Evolutionary conservation across 306 rosid species (phyloP).

Genomic region (Comarum palustre): DNA sequence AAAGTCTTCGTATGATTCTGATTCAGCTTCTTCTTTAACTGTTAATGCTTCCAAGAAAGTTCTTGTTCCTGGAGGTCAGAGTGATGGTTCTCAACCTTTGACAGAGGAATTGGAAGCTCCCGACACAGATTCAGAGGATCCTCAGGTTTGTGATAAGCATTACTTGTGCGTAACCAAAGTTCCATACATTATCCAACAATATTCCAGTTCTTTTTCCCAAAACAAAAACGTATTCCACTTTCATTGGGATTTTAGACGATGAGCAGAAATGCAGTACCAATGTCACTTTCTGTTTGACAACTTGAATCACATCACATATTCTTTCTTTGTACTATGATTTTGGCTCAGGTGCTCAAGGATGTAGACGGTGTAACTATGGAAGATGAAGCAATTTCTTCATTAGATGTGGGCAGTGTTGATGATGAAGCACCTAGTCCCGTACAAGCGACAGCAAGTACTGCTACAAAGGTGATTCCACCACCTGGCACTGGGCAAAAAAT

Average conservation of each 20-base stretch:
- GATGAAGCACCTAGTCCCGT: slow-evolving; percentile 34
- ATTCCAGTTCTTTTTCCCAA: not conserved
- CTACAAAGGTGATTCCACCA: slow-evolving; percentile 48
- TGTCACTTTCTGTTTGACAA: not conserved
- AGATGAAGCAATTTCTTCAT: slow-evolving; percentile 31
- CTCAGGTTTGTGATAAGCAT: slow-evolving; percentile 47
- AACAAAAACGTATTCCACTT: not conserved
- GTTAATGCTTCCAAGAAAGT: slow-evolving; percentile 67
- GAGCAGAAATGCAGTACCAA: slow-evolving; percentile 5
- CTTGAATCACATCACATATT: slow-evolving; percentile 12
- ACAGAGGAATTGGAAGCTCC: slow-evolving; percentile 54
- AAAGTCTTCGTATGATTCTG: slow-evolving; percentile 63
- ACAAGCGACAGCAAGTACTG: slow-evolving; percentile 26
- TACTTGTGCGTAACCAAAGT: not conserved
- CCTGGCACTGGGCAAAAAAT: slow-evolving; percentile 80
- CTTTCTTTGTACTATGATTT: slow-evolving; percentile 20
- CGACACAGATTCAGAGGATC: slow-evolving; percentile 43
- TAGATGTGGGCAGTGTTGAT: slow-evolving; percentile 33
- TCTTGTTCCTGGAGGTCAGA: slow-evolving; percentile 61
- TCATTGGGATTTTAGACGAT: not conserved
- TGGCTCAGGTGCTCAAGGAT: slow-evolving; percentile 41
- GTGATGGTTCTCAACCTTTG: slow-evolving; percentile 44
- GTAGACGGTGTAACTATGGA: slow-evolving; percentile 46
- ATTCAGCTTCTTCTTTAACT: slow-evolving; percentile 45
- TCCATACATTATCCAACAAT: not conserved